phyloP scores from a whole-genome alignment of 2,329 filamentous ascomycete species.

The Microdochium bolleyi region DNA sequence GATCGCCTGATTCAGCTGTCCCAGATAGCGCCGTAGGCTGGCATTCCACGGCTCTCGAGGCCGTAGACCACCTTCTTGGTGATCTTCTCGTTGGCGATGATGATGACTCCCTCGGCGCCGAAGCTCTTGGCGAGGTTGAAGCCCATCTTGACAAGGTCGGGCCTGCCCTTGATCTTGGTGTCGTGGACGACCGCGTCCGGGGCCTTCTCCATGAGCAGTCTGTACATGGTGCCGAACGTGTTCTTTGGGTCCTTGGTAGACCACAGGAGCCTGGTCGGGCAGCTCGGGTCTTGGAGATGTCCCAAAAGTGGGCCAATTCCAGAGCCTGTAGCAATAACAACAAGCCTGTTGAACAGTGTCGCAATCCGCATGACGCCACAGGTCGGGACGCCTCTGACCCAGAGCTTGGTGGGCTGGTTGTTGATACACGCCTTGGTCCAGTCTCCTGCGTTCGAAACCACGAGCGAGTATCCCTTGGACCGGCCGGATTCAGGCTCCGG shows the following conservation, averaged over 20 bases:
- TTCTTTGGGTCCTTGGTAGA: slow-evolving; percentile 51
- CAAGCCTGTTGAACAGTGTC: slow-evolving; percentile 54
- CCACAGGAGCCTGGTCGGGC: slow-evolving; percentile 57
- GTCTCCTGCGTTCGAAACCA: slow-evolving; percentile 68
- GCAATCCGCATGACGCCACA: slow-evolving; percentile 62
- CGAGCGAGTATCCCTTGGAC: slow-evolving; percentile 52
- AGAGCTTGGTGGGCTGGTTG: slow-evolving; percentile 52
- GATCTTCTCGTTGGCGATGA: slow-evolving; percentile 63
- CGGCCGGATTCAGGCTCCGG: slow-evolving; percentile 25
- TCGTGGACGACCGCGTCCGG: slow-evolving; percentile 60
- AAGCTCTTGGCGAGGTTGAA: slow-evolving; percentile 48
- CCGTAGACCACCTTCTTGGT: slow-evolving; percentile 63
- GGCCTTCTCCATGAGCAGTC: slow-evolving; percentile 44
- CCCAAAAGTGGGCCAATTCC: slow-evolving; percentile 65
- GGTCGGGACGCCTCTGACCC: slow-evolving; percentile 60
- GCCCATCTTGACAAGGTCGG: slow-evolving; percentile 42
- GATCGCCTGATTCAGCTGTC: slow-evolving; percentile 39
- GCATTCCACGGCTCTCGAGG: slow-evolving; percentile 56
- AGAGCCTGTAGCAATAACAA: slow-evolving; percentile 65
- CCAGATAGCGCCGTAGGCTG: slow-evolving; percentile 68
- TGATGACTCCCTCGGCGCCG: slow-evolving; percentile 60
- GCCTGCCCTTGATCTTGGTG: slow-evolving; percentile 49
- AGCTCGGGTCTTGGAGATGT: slow-evolving; percentile 41
- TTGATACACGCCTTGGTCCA: slow-evolving; percentile 62
- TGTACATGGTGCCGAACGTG: slow-evolving; percentile 53